These are phyloP conservation scores for Mycosphaerella arachidis DNA, from an alignment of 2,329 filamentous ascomycete genomes.

Conservation along the genomic window DNA sequence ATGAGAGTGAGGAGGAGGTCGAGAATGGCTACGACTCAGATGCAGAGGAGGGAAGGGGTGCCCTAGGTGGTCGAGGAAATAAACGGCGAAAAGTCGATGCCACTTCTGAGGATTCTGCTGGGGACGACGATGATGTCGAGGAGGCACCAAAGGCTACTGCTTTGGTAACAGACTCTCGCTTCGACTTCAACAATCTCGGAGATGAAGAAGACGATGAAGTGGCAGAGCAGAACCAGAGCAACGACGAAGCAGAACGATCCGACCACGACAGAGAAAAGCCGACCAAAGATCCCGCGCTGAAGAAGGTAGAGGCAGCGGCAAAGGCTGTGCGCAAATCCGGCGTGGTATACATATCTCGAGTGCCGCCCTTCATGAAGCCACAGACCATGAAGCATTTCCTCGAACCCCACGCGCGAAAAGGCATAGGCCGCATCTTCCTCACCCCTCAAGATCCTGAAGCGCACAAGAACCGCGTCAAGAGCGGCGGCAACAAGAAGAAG, in stretches of 20 bases:
- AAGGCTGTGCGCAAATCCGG: conserved; percentile 67
- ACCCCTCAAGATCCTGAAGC: conserved; percentile 67
- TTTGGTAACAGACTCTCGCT: conserved; percentile 10
- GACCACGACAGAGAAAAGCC: conserved; percentile 5
- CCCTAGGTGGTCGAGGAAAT: conserved; percentile 41
- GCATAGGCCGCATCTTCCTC: conserved; percentile 72
- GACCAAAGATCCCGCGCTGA: conserved; percentile 49
- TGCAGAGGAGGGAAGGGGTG: conserved; percentile 63
- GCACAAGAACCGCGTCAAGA: conserved; percentile 62
- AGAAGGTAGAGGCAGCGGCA: conserved; percentile 63
- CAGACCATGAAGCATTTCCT: conserved; percentile 70
- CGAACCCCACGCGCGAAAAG: conserved; percentile 61
- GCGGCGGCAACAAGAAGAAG: conserved; percentile 77
- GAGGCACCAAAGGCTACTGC: background rate
- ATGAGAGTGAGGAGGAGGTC: conserved; percentile 41
- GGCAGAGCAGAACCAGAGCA: conserved; percentile 15
- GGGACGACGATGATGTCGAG: conserved; percentile 14
- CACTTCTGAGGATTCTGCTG: conserved; percentile 32
- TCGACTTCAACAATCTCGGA: conserved; percentile 10
- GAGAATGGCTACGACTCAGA: conserved; percentile 62
- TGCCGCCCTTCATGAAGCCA: conserved; percentile 87
- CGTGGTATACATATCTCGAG: conserved; percentile 76
- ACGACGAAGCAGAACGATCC: conserved; percentile 27
- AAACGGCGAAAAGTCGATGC: conserved; percentile 61
- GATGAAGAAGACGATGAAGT: conserved; percentile 31